Conservation (phyloP, 1,139 yeast genomes). For the Lodderomyces parapsilosis region DNA sequence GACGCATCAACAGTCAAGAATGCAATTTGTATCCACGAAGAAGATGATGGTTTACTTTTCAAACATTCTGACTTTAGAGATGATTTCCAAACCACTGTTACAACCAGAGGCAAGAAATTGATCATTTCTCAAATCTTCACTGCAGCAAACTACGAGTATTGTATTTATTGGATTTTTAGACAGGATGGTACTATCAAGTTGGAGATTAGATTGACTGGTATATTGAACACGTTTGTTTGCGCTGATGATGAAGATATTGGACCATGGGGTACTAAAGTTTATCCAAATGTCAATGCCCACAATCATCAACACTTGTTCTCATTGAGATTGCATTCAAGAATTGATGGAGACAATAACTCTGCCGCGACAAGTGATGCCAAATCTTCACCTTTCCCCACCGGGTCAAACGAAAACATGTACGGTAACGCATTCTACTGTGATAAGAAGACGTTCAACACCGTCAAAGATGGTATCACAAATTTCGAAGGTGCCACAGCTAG, state of each 20-base stretch:
- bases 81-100: constrained; percentile 69
- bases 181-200: constrained; percentile 82
- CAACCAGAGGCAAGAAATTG: constrained; percentile 72
- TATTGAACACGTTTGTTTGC: constrained; percentile 66
- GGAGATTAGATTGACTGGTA: constrained; percentile 79
- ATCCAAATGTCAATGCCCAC: constrained; percentile 80
- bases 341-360: constrained; percentile 77
- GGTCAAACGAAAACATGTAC: constrained; percentile 65
- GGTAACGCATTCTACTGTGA: constrained; percentile 72
- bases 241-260: constrained; percentile 64
- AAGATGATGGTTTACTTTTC: constrained; percentile 74
- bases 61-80: constrained; percentile 86
- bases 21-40: constrained; percentile 83
- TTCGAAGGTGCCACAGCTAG: constrained; percentile 62
- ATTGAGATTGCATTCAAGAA: constrained; percentile 75
- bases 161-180: constrained; percentile 78
- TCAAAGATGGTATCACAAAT: constrained; percentile 63
- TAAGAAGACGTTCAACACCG: constrained; percentile 64
- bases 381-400: constrained; percentile 58
- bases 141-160: constrained; percentile 83
- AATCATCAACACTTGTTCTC: constrained; percentile 84
- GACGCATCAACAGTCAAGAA: constrained; percentile 69
- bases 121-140: constrained; percentile 78
- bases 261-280: constrained; percentile 79
- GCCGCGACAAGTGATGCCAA: constrained; percentile 68